Conservation (phyloP, 371 early-diverging fungal genomes). For the Umbelopsis sp. region DNA sequence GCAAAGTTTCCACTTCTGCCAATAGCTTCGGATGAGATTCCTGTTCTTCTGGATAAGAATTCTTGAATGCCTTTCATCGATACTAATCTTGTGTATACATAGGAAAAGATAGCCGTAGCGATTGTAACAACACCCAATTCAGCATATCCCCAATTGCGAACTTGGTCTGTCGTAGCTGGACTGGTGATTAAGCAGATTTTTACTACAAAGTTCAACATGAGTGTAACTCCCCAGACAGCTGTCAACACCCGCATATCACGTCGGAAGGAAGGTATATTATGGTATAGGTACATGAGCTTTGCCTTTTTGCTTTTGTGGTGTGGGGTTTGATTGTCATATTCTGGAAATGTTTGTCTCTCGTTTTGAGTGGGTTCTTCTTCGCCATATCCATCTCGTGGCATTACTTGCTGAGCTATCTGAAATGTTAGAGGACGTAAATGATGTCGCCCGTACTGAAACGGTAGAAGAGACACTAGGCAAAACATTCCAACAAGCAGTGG, state of each 20-base stretch:
- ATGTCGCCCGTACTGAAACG: slow-evolving; percentile 39
- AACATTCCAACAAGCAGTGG: slow-evolving; percentile 40
- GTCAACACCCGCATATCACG: slow-evolving; percentile 53
- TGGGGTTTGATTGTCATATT: slow-evolving; percentile 11
- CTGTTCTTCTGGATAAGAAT: slow-evolving; percentile 35
- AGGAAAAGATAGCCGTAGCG: slow-evolving; percentile 40
- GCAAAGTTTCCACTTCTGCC: slow-evolving; percentile 29
- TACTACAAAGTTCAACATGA: slow-evolving; percentile 40
- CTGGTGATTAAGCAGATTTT: slow-evolving; percentile 39
- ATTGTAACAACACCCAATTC: slow-evolving; percentile 40
- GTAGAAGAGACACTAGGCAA: slow-evolving; percentile 42
- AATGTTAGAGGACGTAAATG: slow-evolving; percentile 39
- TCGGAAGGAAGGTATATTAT: slow-evolving; percentile 42
- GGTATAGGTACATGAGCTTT: slow-evolving; percentile 37
- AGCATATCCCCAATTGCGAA: slow-evolving; percentile 32
- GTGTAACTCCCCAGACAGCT: slow-evolving; percentile 42
- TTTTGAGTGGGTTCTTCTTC: slow-evolving; percentile 30
- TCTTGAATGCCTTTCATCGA: slow-evolving; percentile 28
- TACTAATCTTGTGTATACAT: slow-evolving; percentile 45
- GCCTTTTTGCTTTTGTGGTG: slow-evolving; percentile 23
- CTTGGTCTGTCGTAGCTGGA: slow-evolving; percentile 26
- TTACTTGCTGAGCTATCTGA: slow-evolving; percentile 45
- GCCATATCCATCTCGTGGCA: slow-evolving; percentile 38
- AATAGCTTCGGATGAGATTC: slow-evolving; percentile 19
- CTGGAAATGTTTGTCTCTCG: slow-evolving; percentile 22